Evolutionary conservation across 495 filamentous ascomycete species (phyloP), one percentile per base, ranked within the genome.

Genomic region (Parmelia sp.): DNA sequence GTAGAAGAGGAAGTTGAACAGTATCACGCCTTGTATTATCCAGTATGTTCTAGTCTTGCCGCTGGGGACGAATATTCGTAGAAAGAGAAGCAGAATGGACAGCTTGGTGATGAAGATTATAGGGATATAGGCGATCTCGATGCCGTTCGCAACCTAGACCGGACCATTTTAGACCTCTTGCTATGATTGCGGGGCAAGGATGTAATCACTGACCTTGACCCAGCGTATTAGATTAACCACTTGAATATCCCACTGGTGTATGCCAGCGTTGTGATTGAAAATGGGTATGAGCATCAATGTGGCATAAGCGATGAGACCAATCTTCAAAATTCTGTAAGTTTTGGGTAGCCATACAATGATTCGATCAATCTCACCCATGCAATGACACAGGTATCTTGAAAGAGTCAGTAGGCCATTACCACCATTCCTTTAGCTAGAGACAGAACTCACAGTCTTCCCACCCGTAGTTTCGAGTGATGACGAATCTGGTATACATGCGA

Each of bases 171-270:
- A 11, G 3, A 14, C 6, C 1, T 15, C 44, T 0, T 31, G 5
- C 31, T 39, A 47, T n/a, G n/a, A n/a, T n/a, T n/a, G n/a, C n/a
- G n/a, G 27, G 15, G 19, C 11, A 25, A 2, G 37, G 7, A 7
- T 17, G 17, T 31, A n/a, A 11, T 27, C 0, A 49, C 23, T 31
- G 11, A 55, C 68, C 23, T 57, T 60, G 58, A 19, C 65, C 57
- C 40, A 70, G 17, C 19, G 53, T 49, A 12, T 23, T 25, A 70
- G 55, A n/a, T 55, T 47, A n/a, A 68, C 60, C 6, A 60, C 17
- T 44, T 47, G 57, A 17, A 70, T 51, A 36, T 70, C 42, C 68
- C 68, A 70, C 39, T 60, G 57, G 35, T 70, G 68, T 19, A 65
- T 9, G 8, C 65, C 65, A n/a, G 58, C 58, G 19, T 44, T 25